These are phyloP conservation scores for Ophiostoma sp. DNA, from an alignment of 2,329 filamentous ascomycete species.

Conservation along the genomic window DNA sequence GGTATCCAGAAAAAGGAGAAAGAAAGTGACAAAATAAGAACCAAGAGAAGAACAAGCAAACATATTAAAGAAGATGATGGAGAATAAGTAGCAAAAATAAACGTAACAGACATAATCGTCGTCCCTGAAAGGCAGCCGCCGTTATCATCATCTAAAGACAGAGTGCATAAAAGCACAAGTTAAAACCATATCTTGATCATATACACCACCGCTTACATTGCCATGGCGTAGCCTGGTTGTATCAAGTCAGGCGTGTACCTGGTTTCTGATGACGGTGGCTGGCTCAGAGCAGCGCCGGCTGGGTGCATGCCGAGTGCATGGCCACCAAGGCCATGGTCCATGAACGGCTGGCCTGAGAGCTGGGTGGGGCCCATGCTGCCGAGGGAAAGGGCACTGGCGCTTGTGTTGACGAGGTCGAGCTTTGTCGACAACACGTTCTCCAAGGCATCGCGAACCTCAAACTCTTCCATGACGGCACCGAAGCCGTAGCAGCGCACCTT, in stretches of 20 bases:
- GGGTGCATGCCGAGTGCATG: not conserved
- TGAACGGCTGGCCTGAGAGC: not conserved
- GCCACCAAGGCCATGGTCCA: not conserved
- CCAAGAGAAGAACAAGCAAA: too few relatives aligned
- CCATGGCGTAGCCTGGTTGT: slow-evolving; percentile 13
- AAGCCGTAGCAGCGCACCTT: slow-evolving; percentile 91
- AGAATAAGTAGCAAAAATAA: not conserved
- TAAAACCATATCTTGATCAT: not conserved
- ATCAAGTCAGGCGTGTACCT: not conserved
- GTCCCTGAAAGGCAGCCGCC: not conserved
- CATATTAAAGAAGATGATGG: not conserved
- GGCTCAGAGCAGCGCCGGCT: not conserved
- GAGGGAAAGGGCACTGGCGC: not conserved
- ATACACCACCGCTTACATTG: not conserved
- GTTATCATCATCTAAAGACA: not conserved
- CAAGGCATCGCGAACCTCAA: slow-evolving; percentile 71
- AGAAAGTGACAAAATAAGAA: too few relatives aligned
- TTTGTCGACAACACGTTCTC: slow-evolving; percentile 63
- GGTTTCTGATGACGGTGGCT: not conserved
- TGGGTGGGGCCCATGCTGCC: not conserved
- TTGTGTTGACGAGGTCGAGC: slow-evolving; percentile 32
- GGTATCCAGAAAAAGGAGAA: too few relatives aligned
- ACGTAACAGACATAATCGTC: not conserved
- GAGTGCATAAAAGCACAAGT: not conserved
- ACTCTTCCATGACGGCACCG: slow-evolving; percentile 59